A percentile compares a stretch with the other conserved stretches of the same genome.
Conservation (phyloP, 768 basidiomycete genomes). For the Tulasnella calospora region DNA sequence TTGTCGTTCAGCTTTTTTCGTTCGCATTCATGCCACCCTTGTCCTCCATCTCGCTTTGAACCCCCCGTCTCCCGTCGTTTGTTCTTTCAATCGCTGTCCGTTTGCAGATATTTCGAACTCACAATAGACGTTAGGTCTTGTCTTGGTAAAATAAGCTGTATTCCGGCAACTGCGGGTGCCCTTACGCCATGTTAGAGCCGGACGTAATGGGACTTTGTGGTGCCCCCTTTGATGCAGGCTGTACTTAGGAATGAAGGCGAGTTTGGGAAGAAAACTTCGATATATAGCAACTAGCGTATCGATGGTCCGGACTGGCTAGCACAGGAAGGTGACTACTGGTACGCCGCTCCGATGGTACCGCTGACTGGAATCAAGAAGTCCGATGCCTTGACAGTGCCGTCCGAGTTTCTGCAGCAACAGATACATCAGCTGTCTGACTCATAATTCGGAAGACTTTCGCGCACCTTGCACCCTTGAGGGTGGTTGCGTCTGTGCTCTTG, state of each 20-base stretch:
- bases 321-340: neutral
- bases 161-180: neutral
- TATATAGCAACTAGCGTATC: too few species aligned
- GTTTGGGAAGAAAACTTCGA: neutral
- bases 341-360: neutral
- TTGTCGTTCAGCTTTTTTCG: neutral
- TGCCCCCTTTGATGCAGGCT: neutral
- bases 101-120: neutral
- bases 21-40: neutral
- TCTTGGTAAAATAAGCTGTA: neutral
- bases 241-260: neutral
- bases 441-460: neutral
- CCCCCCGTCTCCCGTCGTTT: neutral
- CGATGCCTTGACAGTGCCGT: constrained; percentile 14
- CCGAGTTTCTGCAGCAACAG: neutral
- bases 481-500: constrained; percentile 10
- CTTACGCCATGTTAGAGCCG: neutral
- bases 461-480: constrained; percentile 10
- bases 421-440: neutral
- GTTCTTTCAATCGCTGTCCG: too few species aligned
- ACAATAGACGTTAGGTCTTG: neutral
- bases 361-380: constrained; percentile 1
- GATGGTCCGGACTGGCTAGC: neutral
- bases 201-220: neutral
- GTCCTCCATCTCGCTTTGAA: neutral